These are phyloP conservation scores for Phytophthora sp. DNA, from an alignment of 352 stramenopile species.

Conservation along the genomic window DNA sequence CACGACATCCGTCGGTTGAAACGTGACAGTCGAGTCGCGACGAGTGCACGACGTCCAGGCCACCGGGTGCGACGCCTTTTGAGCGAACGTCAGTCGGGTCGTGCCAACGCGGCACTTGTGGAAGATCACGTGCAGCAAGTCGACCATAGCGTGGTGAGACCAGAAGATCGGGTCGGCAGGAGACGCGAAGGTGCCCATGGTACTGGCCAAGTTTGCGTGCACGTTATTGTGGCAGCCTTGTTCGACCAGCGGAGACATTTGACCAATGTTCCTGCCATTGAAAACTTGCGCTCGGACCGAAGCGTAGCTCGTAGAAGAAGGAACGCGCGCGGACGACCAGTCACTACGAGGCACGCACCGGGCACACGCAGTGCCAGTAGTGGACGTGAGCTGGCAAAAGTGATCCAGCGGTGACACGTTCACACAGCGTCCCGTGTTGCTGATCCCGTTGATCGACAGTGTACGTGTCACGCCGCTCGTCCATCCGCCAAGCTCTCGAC, in stretches of 20 bases:
- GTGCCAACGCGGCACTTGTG: slow-evolving; percentile 72
- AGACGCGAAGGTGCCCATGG: slow-evolving; percentile 61
- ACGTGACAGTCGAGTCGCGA: slow-evolving; percentile 36
- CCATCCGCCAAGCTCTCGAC: slow-evolving; percentile 46
- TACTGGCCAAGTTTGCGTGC: slow-evolving; percentile 55
- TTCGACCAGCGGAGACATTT: slow-evolving; percentile 60
- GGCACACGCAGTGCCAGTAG: slow-evolving; percentile 34
- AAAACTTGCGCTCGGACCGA: slow-evolving; percentile 62
- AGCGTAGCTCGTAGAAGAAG: slow-evolving; percentile 46
- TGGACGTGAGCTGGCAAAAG: slow-evolving; percentile 55
- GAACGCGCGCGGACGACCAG: slow-evolving; percentile 45
- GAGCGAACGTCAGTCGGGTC: slow-evolving; percentile 41
- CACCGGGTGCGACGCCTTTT: slow-evolving; percentile 56
- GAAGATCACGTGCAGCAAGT: slow-evolving; percentile 70
- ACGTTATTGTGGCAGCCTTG: slow-evolving; percentile 69
- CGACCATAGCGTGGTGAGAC: slow-evolving; percentile 76
- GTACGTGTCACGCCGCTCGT: slow-evolving; percentile 30
- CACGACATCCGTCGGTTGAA: slow-evolving; percentile 52
- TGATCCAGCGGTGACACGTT: slow-evolving; percentile 45
- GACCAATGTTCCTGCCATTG: slow-evolving; percentile 51
- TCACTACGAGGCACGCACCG: slow-evolving; percentile 58
- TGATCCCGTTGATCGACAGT: slow-evolving; percentile 58
- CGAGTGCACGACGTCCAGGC: slow-evolving; percentile 60
- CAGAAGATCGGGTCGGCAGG: slow-evolving; percentile 75
- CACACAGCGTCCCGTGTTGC: slow-evolving; percentile 50